Percentiles rank a stretch among this genome's conserved stretches.
phyloP scores from a whole-genome alignment of 805 yeast species.

The Cyberlindnera maritima region DNA sequence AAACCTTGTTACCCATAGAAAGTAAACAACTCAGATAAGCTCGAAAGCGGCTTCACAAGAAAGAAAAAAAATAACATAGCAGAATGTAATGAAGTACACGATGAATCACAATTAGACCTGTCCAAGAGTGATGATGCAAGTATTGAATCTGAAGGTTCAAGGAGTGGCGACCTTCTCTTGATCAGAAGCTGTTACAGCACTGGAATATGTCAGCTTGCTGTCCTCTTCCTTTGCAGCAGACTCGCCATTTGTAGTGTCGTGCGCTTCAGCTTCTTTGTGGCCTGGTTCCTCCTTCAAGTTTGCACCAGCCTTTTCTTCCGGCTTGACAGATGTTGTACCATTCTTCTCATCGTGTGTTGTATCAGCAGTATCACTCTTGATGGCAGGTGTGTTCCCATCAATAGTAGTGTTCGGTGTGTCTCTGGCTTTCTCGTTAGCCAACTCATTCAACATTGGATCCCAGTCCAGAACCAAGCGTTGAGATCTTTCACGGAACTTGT shows the following conservation, averaged over 20 bases:
- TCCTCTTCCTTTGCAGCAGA: too few relatives aligned
- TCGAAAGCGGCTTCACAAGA: neutral
- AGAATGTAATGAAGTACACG: too few relatives aligned
- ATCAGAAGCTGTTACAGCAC: too few relatives aligned
- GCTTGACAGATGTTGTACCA: too few relatives aligned
- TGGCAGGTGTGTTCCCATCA: neutral
- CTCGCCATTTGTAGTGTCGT: too few relatives aligned
- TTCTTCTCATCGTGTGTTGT: neutral
- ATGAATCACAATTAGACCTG: neutral
- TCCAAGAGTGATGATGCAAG: neutral
- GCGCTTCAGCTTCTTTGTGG: too few relatives aligned
- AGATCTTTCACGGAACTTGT: constrained; percentile 44
- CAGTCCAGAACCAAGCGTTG: constrained; percentile 40
- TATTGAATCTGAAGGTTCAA: too few relatives aligned
- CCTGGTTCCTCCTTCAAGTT: too few relatives aligned
- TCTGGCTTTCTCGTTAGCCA: constrained; percentile 33
- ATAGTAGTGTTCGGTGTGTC: constrained; percentile 21
- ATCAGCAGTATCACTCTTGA: neutral
- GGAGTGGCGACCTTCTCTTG: too few relatives aligned
- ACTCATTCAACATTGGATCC: constrained; percentile 35
- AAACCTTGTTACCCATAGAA: neutral
- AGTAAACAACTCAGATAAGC: too few relatives aligned
- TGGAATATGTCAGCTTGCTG: too few relatives aligned
- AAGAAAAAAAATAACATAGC: neutral
- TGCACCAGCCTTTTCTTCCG: too few relatives aligned